Conservation (phyloP, 108 stramenopile species). For the Poteriospumella lacustris region DNA sequence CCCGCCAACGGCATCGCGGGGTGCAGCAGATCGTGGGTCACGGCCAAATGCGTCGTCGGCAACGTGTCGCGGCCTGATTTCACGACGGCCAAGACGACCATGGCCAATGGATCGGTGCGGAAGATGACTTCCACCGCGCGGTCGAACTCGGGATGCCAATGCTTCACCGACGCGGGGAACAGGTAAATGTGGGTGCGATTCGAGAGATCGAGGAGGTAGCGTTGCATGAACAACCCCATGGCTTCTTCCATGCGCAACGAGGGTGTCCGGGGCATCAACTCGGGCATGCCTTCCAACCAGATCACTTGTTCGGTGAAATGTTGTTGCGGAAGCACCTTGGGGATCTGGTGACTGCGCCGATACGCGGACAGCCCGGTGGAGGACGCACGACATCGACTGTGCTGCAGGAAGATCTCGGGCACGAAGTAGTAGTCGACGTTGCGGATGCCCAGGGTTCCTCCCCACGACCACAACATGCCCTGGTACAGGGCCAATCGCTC, state of each 20-base stretch:
- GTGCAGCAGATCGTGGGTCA: slow-evolving; percentile 16
- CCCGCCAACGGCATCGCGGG: slow-evolving; percentile 22
- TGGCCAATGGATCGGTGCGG: background rate
- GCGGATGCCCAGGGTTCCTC: slow-evolving; percentile 13
- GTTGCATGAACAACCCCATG: background rate
- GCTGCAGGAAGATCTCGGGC: background rate
- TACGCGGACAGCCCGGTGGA: no score
- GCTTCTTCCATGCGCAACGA: background rate
- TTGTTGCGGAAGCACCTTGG: background rate
- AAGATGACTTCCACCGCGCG: slow-evolving; percentile 3
- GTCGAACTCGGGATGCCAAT: slow-evolving; percentile 22
- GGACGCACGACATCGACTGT: background rate
- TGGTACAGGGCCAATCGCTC: slow-evolving; percentile 9
- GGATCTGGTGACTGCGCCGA: background rate
- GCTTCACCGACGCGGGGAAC: slow-evolving; percentile 3
- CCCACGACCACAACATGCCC: background rate
- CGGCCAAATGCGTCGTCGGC: slow-evolving; percentile 14
- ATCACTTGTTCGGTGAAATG: background rate
- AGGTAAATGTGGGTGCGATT: slow-evolving; percentile 26
- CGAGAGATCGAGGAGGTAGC: background rate
- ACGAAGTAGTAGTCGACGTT: slow-evolving; percentile 13
- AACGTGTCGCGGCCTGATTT: background rate
- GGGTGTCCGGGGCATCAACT: background rate
- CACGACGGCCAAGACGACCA: background rate
- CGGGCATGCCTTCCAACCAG: background rate